A percentile compares a stretch with the other conserved stretches of the same genome.
phyloP scores from a whole-genome alignment of 2,329 filamentous ascomycete genomes.

The Calonectria montana region DNA sequence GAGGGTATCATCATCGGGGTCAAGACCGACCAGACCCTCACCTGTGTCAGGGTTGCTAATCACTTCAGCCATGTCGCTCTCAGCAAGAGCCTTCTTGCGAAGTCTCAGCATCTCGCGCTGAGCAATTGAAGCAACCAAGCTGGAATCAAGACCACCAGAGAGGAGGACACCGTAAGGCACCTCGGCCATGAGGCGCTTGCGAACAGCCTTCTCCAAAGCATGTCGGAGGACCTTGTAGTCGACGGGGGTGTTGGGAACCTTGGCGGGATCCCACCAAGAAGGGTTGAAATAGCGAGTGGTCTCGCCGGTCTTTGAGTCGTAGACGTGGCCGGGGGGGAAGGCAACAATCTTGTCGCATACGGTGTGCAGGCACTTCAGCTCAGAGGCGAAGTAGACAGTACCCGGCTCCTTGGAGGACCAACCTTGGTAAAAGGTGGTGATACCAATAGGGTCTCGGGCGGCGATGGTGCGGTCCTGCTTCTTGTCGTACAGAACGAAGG shows the following conservation, averaged over 20 bases:
- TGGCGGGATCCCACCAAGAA: constrained; percentile 87
- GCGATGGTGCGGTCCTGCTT: constrained; percentile 91
- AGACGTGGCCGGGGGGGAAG: constrained; percentile 96
- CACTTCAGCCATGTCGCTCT: constrained; percentile 55
- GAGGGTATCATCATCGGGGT: constrained; percentile 84
- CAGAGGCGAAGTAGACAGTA: constrained; percentile 94
- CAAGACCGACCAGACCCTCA: constrained; percentile 89
- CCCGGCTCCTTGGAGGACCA: constrained; percentile 85
- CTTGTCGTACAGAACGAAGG: constrained; percentile 98
- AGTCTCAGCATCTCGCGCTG: constrained; percentile 89
- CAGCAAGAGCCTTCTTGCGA: constrained; percentile 70
- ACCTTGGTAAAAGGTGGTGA: constrained; percentile 98
- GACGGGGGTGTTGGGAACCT: constrained; percentile 81
- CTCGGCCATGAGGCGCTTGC: constrained; percentile 98
- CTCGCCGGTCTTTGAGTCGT: constrained; percentile 90
- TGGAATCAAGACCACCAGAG: constrained; percentile 95
- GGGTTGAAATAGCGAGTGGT: constrained; percentile 92
- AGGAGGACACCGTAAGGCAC: constrained; percentile 97
- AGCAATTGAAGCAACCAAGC: constrained; percentile 92
- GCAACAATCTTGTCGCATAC: constrained; percentile 96
- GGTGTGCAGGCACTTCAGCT: constrained; percentile 91
- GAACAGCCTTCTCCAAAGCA: constrained; percentile 88
- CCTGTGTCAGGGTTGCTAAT: constrained; percentile 64
- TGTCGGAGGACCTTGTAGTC: constrained; percentile 86
- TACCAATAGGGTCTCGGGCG: constrained; percentile 94